Evolutionary conservation across 1,139 yeast genomes (phyloP).

Genomic region (Geotrichum europaeum): DNA sequence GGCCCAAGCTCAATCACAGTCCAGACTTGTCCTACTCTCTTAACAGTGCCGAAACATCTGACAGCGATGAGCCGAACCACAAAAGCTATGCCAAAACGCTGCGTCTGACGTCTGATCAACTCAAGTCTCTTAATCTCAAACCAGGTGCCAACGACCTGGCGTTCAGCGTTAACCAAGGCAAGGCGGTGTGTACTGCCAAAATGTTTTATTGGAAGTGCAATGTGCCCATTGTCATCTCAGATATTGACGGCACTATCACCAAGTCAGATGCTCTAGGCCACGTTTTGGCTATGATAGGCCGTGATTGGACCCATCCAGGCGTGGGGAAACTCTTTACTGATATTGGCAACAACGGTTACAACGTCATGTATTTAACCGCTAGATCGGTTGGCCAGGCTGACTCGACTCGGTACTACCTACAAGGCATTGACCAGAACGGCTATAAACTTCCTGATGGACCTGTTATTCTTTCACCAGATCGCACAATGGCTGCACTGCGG

Average conservation of each 20-base stretch:
- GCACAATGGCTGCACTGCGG: constrained; percentile 91
- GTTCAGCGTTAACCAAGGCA: constrained; percentile 78
- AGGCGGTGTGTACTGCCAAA: constrained; percentile 66
- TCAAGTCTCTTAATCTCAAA: constrained; percentile 63
- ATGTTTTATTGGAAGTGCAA: constrained; percentile 79
- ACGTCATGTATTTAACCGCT: constrained; percentile 88
- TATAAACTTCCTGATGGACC: constrained; percentile 81
- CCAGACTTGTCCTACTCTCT: constrained; percentile 1
- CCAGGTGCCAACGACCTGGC: constrained; percentile 74
- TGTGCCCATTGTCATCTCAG: constrained; percentile 90
- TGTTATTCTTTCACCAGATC: constrained; percentile 89
- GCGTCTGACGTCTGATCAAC: constrained; percentile 85
- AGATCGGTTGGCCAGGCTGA: constrained; percentile 96
- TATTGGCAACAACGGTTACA: constrained; percentile 81
- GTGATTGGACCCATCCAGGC: constrained; percentile 98
- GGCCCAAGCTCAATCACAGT: neutral
- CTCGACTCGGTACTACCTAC: constrained; percentile 75
- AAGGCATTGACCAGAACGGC: constrained; percentile 73
- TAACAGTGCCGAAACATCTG: constrained; percentile 9
- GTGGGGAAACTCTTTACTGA: constrained; percentile 88
- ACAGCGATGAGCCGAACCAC: neutral
- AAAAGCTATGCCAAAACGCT: constrained; percentile 69
- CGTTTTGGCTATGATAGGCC: constrained; percentile 85
- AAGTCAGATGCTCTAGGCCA: constrained; percentile 98
- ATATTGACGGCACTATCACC: constrained; percentile 97